phyloP scores from a whole-genome alignment of 2,329 filamentous ascomycete species.

The Fusarium chuoi region DNA sequence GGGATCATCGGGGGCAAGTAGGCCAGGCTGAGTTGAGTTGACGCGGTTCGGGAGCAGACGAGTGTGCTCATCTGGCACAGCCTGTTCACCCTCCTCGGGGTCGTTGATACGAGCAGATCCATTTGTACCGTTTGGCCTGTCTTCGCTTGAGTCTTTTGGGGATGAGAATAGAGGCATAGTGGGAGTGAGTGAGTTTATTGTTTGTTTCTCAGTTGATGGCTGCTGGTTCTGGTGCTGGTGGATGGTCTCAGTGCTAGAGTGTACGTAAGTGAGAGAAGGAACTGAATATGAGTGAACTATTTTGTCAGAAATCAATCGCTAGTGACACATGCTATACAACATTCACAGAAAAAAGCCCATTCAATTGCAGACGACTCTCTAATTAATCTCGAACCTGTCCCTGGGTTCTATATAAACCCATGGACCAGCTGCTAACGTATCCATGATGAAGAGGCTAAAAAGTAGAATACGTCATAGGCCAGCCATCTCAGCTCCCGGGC shows the following conservation, averaged over 20 bases:
- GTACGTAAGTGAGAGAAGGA: background rate
- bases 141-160: conserved; percentile 40
- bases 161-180: conserved; percentile 50
- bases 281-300: background rate
- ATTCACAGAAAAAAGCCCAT: conserved; percentile 1
- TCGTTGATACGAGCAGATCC: conserved; percentile 3
- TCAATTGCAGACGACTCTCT: background rate
- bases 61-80: conserved; percentile 62
- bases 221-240: background rate
- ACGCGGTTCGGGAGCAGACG: conserved; percentile 76
- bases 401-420: conserved; percentile 28
- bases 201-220: background rate
- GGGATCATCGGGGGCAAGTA: conserved; percentile 56
- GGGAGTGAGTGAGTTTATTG: background rate
- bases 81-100: conserved; percentile 41
- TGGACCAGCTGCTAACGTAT: background rate
- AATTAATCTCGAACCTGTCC: background rate
- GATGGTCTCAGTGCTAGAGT: background rate
- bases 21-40: conserved; percentile 55
- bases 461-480: conserved; percentile 43
- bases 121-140: conserved; percentile 25
- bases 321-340: conserved; percentile 4
- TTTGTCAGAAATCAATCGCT: background rate
- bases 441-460: conserved; percentile 29
- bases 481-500: conserved; percentile 14